A percentile compares a stretch with the other conserved stretches of the same genome.
Conservation (phyloP, 2,329 filamentous ascomycete genomes). For the Sporothrix luriei region DNA sequence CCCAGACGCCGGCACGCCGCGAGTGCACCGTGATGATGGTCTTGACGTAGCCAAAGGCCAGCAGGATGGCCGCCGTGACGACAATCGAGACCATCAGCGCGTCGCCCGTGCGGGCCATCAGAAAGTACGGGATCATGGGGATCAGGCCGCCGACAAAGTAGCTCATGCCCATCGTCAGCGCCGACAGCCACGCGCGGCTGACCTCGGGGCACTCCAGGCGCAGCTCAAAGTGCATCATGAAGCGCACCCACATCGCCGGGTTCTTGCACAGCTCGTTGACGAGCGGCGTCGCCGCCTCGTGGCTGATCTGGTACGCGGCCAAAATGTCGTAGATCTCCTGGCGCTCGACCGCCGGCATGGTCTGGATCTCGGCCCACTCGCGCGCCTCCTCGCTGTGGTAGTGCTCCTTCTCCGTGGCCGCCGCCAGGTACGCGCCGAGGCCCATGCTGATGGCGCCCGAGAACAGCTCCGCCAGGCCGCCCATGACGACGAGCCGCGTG, state of each 20-base stretch:
- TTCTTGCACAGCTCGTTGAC: constrained; percentile 54
- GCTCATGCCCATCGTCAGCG: constrained; percentile 66
- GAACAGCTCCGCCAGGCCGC: constrained; percentile 73
- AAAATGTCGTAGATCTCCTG: constrained; percentile 54
- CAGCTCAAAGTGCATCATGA: constrained; percentile 64
- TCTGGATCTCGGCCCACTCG: constrained; percentile 49
- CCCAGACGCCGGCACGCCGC: constrained; percentile 57
- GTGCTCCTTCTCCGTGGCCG: constrained; percentile 57
- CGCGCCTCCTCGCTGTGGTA: constrained; percentile 54
- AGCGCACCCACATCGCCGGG: constrained; percentile 55
- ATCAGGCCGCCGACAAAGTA: constrained; percentile 72
- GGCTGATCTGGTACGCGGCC: constrained; percentile 50
- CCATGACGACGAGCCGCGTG: constrained; percentile 68
- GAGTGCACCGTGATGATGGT: constrained; percentile 58
- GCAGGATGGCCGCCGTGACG: constrained; percentile 63
- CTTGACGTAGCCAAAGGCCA: constrained; percentile 68
- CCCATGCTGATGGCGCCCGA: constrained; percentile 79
- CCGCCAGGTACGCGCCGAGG: constrained; percentile 71
- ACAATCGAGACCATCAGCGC: constrained; percentile 62
- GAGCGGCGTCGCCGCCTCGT: constrained; percentile 49
- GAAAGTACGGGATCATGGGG: constrained; percentile 71
- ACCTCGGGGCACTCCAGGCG: constrained; percentile 51
- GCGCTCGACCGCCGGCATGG: constrained; percentile 49
- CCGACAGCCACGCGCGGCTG: constrained; percentile 56
- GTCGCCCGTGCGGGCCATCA: constrained; percentile 51